Evolutionary conservation across 148 eudicot genomes (phyloP), one percentile per base, ranked within the genome.

Genomic region (Rhododendron molle): DNA sequence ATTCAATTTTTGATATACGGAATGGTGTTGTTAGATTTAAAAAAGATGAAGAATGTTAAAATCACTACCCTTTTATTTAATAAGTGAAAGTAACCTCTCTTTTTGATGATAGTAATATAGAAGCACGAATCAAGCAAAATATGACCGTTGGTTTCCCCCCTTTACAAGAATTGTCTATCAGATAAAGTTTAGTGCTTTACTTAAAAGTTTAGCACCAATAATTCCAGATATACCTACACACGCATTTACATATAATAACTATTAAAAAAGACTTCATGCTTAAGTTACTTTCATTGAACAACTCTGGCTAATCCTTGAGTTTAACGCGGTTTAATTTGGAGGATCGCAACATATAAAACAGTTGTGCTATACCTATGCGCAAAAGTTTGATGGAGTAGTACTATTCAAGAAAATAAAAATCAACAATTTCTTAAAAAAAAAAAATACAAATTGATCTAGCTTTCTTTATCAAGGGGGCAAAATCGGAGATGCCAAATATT

Each of bases 21-120:
- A n/a, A n/a, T n/a, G n/a, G n/a, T n/a, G n/a, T n/a, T n/a, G n/a
- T n/a, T n/a, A n/a, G n/a, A n/a, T n/a, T 47, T 47, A 47, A 8
- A 11, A 47, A 10, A 47, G 10, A 10, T n/a, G 49, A 0, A 10
- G 13, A 47, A 0, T 11, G 0, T 10, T 3, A 47, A 47, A 47
- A 47, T 50, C 3, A 15, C 18, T 52, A 52, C 18, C 20, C 20
- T 14, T 40, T 6, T 40, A 6, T 6, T 40, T 18, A 69, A 73
- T 76, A 83, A 34, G 78, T 87, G 87, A 88, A 88, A 86, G 90
- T 85, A 88, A 82, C 87, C 86, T 85, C 90, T 85, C 87, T 89
- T 87, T 88, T 81, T 50, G 21, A 83, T 52, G 47, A 86, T 86
- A 83, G 80, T 84, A 83, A 76, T 56, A 77, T 21, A 36, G 82